These are phyloP conservation scores for Suhomyces atakaporum DNA, from an alignment of 1,139 yeast species.

Conservation along the genomic window DNA sequence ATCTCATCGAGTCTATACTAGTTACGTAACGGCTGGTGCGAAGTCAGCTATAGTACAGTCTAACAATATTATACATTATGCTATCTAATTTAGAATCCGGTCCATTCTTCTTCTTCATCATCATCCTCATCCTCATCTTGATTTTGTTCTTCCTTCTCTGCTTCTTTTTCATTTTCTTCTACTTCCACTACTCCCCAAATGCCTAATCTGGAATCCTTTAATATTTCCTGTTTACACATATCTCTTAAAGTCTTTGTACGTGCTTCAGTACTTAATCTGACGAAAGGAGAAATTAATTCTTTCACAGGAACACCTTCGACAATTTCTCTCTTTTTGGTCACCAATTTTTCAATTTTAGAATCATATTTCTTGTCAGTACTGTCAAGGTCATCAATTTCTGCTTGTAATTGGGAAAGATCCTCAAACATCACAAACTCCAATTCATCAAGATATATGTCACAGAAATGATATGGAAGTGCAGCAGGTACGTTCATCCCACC, in stretches of 20 bases:
- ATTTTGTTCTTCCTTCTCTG: constrained; percentile 21
- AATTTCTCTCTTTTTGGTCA: constrained; percentile 29
- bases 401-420: constrained; percentile 41
- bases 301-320: constrained; percentile 55
- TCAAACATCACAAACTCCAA: constrained; percentile 65
- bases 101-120: constrained; percentile 47
- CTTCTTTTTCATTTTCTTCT: constrained; percentile 22
- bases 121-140: constrained; percentile 30
- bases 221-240: constrained; percentile 65
- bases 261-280: constrained; percentile 49
- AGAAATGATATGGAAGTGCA: constrained; percentile 81
- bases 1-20: background rate
- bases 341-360: constrained; percentile 29
- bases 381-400: constrained; percentile 39
- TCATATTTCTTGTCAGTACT: constrained; percentile 29
- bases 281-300: constrained; percentile 59
- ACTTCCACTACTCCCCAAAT: constrained; percentile 62
- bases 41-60: too few relatives aligned
- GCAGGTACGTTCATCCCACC: constrained; percentile 63
- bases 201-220: constrained; percentile 61
- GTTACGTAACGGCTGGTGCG: too few relatives aligned
- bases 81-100: constrained; percentile 38
- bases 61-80: constrained; percentile 8
- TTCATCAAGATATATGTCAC: constrained; percentile 86
- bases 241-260: constrained; percentile 65